Conservation (phyloP, 129 eudicot species). For the Saussurea involucrata region DNA sequence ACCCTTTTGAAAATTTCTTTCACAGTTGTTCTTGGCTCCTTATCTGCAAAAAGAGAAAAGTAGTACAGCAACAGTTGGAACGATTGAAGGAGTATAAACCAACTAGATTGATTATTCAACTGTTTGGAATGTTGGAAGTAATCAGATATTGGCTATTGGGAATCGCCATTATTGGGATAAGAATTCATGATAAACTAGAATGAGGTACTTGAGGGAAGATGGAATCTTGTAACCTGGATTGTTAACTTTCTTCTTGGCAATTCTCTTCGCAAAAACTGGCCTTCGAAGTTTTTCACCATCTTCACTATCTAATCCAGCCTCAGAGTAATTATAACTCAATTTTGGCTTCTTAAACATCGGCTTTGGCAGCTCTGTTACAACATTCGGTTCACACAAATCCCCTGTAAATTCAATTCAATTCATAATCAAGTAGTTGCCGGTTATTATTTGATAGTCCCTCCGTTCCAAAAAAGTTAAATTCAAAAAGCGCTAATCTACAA, state of each 20-base stretch:
- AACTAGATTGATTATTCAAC: constrained; percentile 7
- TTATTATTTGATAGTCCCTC: not conserved
- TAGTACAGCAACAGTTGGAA: not conserved
- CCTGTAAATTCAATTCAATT: constrained; percentile 33
- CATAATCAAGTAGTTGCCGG: not conserved
- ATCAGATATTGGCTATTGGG: not conserved
- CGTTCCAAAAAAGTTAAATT: not conserved
- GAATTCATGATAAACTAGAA: not conserved
- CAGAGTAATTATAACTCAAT: constrained; percentile 26
- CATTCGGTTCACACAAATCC: constrained; percentile 43
- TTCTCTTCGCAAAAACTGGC: constrained; percentile 47
- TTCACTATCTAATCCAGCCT: not conserved
- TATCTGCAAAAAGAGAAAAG: constrained; percentile 26
- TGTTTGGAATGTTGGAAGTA: not conserved
- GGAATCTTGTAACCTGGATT: constrained; percentile 26
- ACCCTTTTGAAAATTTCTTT: constrained; percentile 26
- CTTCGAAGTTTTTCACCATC: constrained; percentile 19
- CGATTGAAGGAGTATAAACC: not conserved
- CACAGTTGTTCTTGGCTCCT: constrained; percentile 25
- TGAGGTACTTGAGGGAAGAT: not conserved
- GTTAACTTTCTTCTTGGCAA: constrained; percentile 8
- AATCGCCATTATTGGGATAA: not conserved
- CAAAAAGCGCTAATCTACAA: not conserved
- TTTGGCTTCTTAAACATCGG: constrained; percentile 57
- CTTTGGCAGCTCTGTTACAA: constrained; percentile 73